A percentile compares a stretch with the other conserved stretches of the same genome.
phyloP scores from a whole-genome alignment of 192 early-diverging fungal genomes.

The Coemansia sp. region DNA sequence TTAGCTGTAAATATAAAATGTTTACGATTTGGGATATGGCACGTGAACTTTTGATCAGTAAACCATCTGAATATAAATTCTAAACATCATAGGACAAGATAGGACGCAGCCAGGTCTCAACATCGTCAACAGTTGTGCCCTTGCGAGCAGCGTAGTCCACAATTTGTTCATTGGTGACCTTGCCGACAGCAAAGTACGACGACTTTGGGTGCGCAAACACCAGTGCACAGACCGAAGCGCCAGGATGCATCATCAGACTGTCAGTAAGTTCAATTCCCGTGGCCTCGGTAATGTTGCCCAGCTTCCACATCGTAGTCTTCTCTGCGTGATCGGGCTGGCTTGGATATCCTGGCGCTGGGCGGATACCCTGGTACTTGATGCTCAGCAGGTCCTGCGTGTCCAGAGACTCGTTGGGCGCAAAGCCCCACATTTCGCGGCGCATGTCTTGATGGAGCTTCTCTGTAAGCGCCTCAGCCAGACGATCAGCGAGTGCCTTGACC shows the following conservation, averaged over 20 bases:
- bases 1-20: neutral
- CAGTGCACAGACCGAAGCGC: slow-evolving; percentile 80
- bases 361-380: slow-evolving; percentile 93
- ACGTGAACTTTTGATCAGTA: neutral
- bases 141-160: slow-evolving; percentile 74
- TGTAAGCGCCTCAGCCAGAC: slow-evolving; percentile 88
- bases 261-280: slow-evolving; percentile 92
- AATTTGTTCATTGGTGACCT: slow-evolving; percentile 90
- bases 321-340: slow-evolving; percentile 95
- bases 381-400: slow-evolving; percentile 78
- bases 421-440: slow-evolving; percentile 88
- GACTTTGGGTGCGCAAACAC: slow-evolving; percentile 74
- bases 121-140: slow-evolving; percentile 58
- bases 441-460: slow-evolving; percentile 88
- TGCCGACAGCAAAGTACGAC: slow-evolving; percentile 94
- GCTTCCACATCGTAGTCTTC: slow-evolving; percentile 89
- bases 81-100: slow-evolving; percentile 69
- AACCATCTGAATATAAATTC: no score
- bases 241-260: slow-evolving; percentile 89
- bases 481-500: slow-evolving; percentile 93
- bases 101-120: slow-evolving; percentile 75
- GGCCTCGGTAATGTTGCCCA: slow-evolving; percentile 73
- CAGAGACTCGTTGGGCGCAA: slow-evolving; percentile 71
- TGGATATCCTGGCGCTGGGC: slow-evolving; percentile 93
- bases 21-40: neutral